A percentile compares a stretch with the other conserved stretches of the same genome.
These are phyloP conservation scores for Schizothecium vesticola DNA, from an alignment of 495 filamentous ascomycete species.

Conservation along the genomic window DNA sequence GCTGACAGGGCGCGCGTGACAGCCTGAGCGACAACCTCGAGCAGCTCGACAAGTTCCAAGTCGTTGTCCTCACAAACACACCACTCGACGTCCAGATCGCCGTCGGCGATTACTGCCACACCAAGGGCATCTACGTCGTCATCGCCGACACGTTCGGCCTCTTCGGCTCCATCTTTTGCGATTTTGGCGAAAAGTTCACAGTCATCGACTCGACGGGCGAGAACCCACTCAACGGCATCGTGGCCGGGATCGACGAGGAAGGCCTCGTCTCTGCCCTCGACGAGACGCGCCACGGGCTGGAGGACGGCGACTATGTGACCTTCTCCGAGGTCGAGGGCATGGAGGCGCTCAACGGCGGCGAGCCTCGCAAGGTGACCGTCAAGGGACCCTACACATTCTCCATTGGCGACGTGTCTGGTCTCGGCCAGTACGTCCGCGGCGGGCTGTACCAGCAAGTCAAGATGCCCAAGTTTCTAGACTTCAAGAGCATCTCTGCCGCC, in stretches of 20 bases:
- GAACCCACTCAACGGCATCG: slow-evolving; percentile 77
- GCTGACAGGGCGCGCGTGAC: slow-evolving; percentile 18
- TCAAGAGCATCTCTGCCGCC: slow-evolving; percentile 69
- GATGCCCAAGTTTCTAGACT: slow-evolving; percentile 92
- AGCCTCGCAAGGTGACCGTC: slow-evolving; percentile 83
- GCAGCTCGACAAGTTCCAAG: slow-evolving; percentile 80
- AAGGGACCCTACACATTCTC: slow-evolving; percentile 97
- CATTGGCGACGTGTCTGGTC: slow-evolving; percentile 84
- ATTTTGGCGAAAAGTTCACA: slow-evolving; percentile 91
- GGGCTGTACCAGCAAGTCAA: slow-evolving; percentile 94
- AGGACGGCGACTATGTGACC: slow-evolving; percentile 94
- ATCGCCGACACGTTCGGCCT: slow-evolving; percentile 85
- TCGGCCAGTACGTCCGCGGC: slow-evolving; percentile 79
- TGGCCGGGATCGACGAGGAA: slow-evolving; percentile 81
- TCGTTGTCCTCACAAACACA: slow-evolving; percentile 83
- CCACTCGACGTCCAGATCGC: slow-evolving; percentile 70
- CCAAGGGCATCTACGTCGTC: slow-evolving; percentile 85
- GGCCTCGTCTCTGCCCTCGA: slow-evolving; percentile 92
- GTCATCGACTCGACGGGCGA: slow-evolving; percentile 89
- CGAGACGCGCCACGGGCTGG: slow-evolving; percentile 90
- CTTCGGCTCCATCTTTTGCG: slow-evolving; percentile 94
- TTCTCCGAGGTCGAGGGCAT: slow-evolving; percentile 92
- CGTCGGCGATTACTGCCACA: slow-evolving; percentile 88
- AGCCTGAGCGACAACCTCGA: slow-evolving; percentile 65
- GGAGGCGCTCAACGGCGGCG: slow-evolving; percentile 77